These are phyloP conservation scores for Gillenia trifoliata DNA, from an alignment of 306 rosid genomes.

Conservation along the genomic window DNA sequence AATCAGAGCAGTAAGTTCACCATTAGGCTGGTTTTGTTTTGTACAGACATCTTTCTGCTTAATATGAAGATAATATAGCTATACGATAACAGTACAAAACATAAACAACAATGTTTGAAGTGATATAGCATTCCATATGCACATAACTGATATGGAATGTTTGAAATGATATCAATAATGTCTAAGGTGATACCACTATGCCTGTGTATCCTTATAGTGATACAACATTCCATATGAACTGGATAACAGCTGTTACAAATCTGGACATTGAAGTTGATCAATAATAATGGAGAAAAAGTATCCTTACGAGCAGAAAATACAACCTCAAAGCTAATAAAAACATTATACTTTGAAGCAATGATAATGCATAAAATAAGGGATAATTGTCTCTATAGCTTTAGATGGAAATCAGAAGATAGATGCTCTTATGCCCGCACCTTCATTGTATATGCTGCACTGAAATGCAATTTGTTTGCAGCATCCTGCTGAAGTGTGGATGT, in stretches of 20 bases:
- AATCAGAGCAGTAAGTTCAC: not conserved
- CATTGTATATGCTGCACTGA: slow-evolving; percentile 70
- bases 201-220: not conserved
- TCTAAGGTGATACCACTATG: not conserved
- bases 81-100: not conserved
- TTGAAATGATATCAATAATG: not conserved
- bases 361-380: not conserved
- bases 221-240: not conserved
- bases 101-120: not conserved
- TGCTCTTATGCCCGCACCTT: slow-evolving; percentile 46
- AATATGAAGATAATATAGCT: not conserved
- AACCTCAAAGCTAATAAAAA: not conserved
- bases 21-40: not conserved
- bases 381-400: not conserved
- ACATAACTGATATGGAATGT: not conserved
- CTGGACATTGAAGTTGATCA: not conserved
- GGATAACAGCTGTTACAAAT: not conserved
- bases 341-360: not conserved
- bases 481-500: slow-evolving; percentile 99
- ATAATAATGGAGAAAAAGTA: not conserved
- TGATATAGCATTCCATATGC: not conserved
- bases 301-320: not conserved
- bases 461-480: slow-evolving; percentile 80
- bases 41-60: not conserved
- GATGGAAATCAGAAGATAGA: slow-evolving; percentile 11